Percentiles rank a stretch among this genome's conserved stretches.
Evolutionary conservation across 2,329 filamentous ascomycete species (phyloP).

Genomic region (Apiospora phragmitis): DNA sequence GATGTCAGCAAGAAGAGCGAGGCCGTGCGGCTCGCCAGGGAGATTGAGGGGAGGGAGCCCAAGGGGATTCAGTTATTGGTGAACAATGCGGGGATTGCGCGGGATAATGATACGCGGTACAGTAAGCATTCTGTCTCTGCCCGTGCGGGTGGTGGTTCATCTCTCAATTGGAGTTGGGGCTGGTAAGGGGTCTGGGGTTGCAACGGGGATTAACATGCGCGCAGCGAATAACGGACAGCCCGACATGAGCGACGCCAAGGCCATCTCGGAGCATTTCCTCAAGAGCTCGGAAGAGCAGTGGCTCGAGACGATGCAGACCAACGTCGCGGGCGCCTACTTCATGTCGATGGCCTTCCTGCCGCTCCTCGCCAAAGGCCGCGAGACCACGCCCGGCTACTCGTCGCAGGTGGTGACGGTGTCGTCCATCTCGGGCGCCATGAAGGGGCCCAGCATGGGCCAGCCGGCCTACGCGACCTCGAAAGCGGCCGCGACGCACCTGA

Average conservation of each 20-base stretch:
- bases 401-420: slow-evolving; percentile 52
- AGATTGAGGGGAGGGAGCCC: slow-evolving; percentile 51
- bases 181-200: no score
- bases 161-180: no score
- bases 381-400: slow-evolving; percentile 44
- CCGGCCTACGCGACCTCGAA: slow-evolving; percentile 54
- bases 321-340: slow-evolving; percentile 50
- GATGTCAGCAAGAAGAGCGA: slow-evolving; percentile 42
- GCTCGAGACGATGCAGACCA: slow-evolving; percentile 51
- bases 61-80: slow-evolving; percentile 53
- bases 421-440: slow-evolving; percentile 52
- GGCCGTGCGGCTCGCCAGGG: slow-evolving; percentile 45
- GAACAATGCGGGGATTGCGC: slow-evolving; percentile 53
- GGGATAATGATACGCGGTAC: slow-evolving; percentile 52
- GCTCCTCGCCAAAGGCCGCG: slow-evolving; percentile 43
- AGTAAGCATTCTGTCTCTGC: slow-evolving; percentile 25
- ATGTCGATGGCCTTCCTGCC: slow-evolving; percentile 53
- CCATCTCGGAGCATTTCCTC: slow-evolving; percentile 51
- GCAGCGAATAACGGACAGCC: slow-evolving; percentile 40
- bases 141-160: no score
- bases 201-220: slow-evolving; percentile 20
- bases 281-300: slow-evolving; percentile 46
- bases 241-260: slow-evolving; percentile 45
- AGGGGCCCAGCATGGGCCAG: slow-evolving; percentile 49
- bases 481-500: slow-evolving; percentile 44